These are phyloP conservation scores for Sparassis latifolia DNA, from an alignment of 1,284 basidiomycete genomes.

Conservation along the genomic window DNA sequence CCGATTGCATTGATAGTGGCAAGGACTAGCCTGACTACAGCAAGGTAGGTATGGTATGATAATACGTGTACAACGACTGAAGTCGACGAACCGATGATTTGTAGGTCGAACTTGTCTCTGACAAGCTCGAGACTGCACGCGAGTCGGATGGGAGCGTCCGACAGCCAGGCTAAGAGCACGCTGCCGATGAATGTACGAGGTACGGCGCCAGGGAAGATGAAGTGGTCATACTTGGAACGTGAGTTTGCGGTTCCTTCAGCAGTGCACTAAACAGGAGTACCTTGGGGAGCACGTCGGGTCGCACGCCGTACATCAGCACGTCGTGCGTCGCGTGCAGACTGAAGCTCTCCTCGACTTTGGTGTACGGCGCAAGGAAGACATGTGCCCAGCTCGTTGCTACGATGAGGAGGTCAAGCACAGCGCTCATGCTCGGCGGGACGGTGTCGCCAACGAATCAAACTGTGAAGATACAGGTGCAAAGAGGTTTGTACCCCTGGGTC, in stretches of 20 bases:
- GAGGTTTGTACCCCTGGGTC: not conserved
- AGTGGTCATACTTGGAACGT: slow-evolving; percentile 76
- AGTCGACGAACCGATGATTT: slow-evolving; percentile 48
- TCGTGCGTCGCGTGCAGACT: slow-evolving; percentile 92
- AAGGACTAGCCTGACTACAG: slow-evolving; percentile 70
- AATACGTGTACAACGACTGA: not conserved
- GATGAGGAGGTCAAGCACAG: slow-evolving; percentile 48
- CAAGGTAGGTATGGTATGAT: not conserved
- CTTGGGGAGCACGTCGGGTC: slow-evolving; percentile 28
- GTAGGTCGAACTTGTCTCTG: slow-evolving; percentile 51
- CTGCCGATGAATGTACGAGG: slow-evolving; percentile 85
- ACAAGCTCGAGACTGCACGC: slow-evolving; percentile 37
- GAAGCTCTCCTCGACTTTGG: slow-evolving; percentile 98
- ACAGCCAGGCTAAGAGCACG: slow-evolving; percentile 49
- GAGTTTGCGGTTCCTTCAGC: no score
- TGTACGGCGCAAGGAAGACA: slow-evolving; percentile 78
- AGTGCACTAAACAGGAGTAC: no score
- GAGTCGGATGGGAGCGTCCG: slow-evolving; percentile 39
- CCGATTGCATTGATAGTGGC: slow-evolving; percentile 61
- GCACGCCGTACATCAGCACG: slow-evolving; percentile 70
- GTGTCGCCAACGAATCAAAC: not conserved
- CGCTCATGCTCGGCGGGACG: slow-evolving; percentile 25
- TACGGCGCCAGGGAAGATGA: slow-evolving; percentile 84
- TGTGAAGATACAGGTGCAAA: not conserved
- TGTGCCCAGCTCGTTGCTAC: slow-evolving; percentile 55